Conservation (phyloP, 192 early-diverging fungal species). For the Endogone sp. region DNA sequence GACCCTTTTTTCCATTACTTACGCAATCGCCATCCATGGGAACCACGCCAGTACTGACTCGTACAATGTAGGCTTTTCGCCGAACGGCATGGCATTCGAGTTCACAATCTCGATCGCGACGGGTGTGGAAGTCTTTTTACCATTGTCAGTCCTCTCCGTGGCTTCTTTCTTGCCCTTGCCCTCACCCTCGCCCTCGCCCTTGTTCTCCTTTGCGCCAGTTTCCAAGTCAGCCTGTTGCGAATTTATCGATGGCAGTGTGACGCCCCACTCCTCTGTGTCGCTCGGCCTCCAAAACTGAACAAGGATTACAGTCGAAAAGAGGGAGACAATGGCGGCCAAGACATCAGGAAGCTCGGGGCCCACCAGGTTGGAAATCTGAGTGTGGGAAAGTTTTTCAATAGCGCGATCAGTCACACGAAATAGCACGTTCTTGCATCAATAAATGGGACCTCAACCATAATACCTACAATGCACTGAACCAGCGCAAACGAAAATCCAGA, state of each 20-base stretch:
- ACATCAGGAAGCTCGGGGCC: slow-evolving; percentile 36
- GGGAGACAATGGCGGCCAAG: slow-evolving; percentile 27
- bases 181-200: neutral
- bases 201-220: neutral
- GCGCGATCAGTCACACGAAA: no score
- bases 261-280: slow-evolving; percentile 19
- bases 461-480: slow-evolving; percentile 14
- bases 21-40: slow-evolving; percentile 33
- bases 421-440: no score
- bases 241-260: neutral
- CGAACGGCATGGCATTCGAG: neutral
- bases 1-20: no score
- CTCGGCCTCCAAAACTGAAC: slow-evolving; percentile 35
- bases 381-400: no score
- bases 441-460: no score
- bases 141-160: neutral
- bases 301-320: slow-evolving; percentile 20
- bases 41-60: slow-evolving; percentile 26
- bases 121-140: neutral
- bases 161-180: neutral
- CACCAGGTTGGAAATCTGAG: slow-evolving; percentile 21
- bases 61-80: slow-evolving; percentile 12
- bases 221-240: neutral
- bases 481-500: slow-evolving; percentile 30
- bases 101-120: neutral